phyloP scores from a whole-genome alignment of 2,329 filamentous ascomycete species.

The Xylariaceae sp. region DNA sequence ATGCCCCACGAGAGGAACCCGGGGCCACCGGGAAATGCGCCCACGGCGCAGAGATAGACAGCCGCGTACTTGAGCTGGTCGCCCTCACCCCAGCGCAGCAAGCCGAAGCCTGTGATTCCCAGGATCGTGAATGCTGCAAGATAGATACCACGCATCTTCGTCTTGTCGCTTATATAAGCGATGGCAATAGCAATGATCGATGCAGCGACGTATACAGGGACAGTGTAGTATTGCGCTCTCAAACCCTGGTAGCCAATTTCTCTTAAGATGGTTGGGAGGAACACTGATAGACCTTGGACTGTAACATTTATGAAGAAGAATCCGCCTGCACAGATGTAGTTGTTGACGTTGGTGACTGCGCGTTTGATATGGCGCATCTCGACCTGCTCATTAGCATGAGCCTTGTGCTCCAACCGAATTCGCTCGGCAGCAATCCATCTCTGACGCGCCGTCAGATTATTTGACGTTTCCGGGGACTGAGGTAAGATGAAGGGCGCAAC shows the following conservation, averaged over 20 bases:
- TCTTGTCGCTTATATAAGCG: constrained; percentile 51
- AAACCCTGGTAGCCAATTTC: constrained; percentile 50
- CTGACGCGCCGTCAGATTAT: constrained; percentile 60
- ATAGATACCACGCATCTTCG: constrained; percentile 50
- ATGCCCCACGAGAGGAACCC: constrained; percentile 65
- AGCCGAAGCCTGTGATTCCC: constrained; percentile 57
- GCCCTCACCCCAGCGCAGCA: constrained; percentile 53
- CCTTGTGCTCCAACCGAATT: constrained; percentile 56
- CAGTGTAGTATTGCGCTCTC: constrained; percentile 52
- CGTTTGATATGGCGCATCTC: constrained; percentile 56
- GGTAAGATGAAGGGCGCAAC: constrained; percentile 60
- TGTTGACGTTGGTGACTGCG: constrained; percentile 62
- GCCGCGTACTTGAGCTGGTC: constrained; percentile 52
- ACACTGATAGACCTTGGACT: constrained; percentile 60
- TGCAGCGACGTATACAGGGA: constrained; percentile 53
- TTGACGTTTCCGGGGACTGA: constrained; percentile 54
- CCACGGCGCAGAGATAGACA: constrained; percentile 61
- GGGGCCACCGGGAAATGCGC: constrained; percentile 64
- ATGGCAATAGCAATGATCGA: constrained; percentile 49
- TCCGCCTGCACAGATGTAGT: constrained; percentile 63
- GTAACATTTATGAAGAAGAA: constrained; percentile 68
- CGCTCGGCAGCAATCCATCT: constrained; percentile 60
- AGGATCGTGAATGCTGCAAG: constrained; percentile 49
- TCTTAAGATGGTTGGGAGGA: constrained; percentile 55
- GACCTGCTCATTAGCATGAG: constrained; percentile 54